A percentile compares a stretch with the other conserved stretches of the same genome.
Evolutionary conservation across 2,329 filamentous ascomycete species (phyloP).

Genomic region (Coniochaeta hoffmannii): DNA sequence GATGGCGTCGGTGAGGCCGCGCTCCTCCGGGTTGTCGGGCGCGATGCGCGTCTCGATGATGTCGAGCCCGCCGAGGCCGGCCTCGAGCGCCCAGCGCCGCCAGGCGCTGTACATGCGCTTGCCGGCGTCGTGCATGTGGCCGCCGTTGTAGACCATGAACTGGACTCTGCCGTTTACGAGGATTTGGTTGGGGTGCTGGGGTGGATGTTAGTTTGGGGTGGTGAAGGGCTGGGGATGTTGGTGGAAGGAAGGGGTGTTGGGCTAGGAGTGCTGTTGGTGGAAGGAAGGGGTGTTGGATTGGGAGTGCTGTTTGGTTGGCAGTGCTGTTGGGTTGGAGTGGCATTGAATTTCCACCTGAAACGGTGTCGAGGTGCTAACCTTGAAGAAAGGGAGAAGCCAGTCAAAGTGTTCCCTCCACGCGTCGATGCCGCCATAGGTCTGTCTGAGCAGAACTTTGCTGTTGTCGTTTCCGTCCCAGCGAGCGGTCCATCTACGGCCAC

Average conservation of each 20-base stretch:
- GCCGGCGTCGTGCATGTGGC: conserved; percentile 15
- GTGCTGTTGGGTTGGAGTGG: too few relatives aligned
- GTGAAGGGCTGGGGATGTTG: too few relatives aligned
- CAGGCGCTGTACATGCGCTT: conserved; percentile 14
- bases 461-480: conserved; percentile 6
- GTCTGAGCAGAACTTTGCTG: conserved; percentile 3
- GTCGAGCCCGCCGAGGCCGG: conserved; percentile 5
- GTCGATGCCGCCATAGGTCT: conserved; percentile 6
- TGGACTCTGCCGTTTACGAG: conserved; percentile 7
- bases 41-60: conserved; percentile 6
- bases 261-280: too few relatives aligned
- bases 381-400: conserved; percentile 7
- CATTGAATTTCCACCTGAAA: too few relatives aligned
- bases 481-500: background rate
- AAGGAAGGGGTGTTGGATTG: too few relatives aligned
- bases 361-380: background rate
- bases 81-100: conserved; percentile 7
- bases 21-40: background rate
- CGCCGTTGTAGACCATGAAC: conserved; percentile 8
- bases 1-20: conserved; percentile 2
- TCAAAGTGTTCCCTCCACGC: conserved; percentile 8
- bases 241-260: too few relatives aligned
- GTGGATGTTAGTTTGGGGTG: background rate
- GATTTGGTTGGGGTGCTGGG: conserved; percentile 7
- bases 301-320: too few relatives aligned